Evolutionary conservation across 2,329 filamentous ascomycete genomes (phyloP), one percentile per base, ranked within the genome.

Genomic region (Talaromyces sp.): DNA sequence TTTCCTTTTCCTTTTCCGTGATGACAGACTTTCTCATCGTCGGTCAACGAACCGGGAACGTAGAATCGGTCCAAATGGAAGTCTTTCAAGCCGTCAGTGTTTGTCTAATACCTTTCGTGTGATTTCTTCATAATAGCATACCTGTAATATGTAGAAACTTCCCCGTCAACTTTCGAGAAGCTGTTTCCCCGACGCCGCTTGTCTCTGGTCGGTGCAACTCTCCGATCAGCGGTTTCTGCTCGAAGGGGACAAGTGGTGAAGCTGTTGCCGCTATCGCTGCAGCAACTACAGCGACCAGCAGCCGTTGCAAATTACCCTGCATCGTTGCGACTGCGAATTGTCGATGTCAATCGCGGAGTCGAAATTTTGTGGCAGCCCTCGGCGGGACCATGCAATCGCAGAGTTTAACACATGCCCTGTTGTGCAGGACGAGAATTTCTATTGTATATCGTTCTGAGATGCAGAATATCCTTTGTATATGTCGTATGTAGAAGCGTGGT

Each of bases 61-160:
- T 97, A 99, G 78, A 91, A 91, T 50, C 87, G 86, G 76, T 99
- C 95, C 56, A 93, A 92, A 73, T 99, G 95, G 71, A 98, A 85
- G 79, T 99, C 95, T 97, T 60, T 22, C 10, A 19, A 24, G 16
- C 31, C 4, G 14, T 60, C 60, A 63, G 61, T 33, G 10, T 14
- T 6, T 39, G 52, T 31, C 1, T 6, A n/a, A 22, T 1, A 35
- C 2, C 7, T 3, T n/a, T 47, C 5, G 3, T 24, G 11, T 22
- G 7, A 13, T 56, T 24, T 8, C 31, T 5, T 56, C 3, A 5
- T 9, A 31, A 54, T 43, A 33, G 2, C 27, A n/a, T 70, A 77
- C 76, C 76, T 59, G 76, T 78, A 41, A 78, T 73, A 63, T 78
- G 76, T 47, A 78, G 60, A 59, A 78, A 78, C 27, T 75, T 72